A percentile compares a stretch with the other conserved stretches of the same genome.
phyloP scores from a whole-genome alignment of 1,284 basidiomycete species.

The Apiotrichum domesticum region DNA sequence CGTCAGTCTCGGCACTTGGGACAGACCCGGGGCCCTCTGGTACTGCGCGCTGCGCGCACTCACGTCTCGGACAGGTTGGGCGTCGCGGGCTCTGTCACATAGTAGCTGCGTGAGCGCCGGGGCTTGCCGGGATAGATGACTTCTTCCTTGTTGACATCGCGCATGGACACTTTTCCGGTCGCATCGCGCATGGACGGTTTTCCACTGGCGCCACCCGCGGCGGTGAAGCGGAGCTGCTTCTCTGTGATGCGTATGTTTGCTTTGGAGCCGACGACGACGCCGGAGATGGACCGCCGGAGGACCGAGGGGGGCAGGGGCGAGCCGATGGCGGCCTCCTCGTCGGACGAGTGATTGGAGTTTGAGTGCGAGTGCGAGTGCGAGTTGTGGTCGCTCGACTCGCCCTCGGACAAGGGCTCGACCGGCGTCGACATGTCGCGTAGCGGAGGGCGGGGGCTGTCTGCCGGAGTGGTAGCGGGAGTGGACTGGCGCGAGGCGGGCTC shows the following conservation, averaged over 20 bases:
- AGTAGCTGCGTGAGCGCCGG: background rate
- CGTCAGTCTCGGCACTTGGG: background rate
- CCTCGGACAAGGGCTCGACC: background rate
- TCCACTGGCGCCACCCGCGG: background rate
- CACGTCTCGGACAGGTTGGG: conserved; percentile 46
- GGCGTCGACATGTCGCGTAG: background rate
- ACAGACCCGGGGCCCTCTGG: too few relatives aligned
- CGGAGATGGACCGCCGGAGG: conserved; percentile 3
- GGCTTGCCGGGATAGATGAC: conserved; percentile 7
- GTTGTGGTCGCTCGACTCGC: background rate
- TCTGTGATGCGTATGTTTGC: background rate
- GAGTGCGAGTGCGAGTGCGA: background rate
- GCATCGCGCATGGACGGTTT: too few relatives aligned
- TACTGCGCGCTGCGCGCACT: conserved; percentile 7
- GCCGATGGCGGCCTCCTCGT: background rate
- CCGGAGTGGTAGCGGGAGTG: background rate
- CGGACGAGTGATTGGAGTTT: background rate
- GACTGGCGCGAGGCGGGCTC: background rate
- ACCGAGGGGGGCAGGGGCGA: background rate
- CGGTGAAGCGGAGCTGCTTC: conserved; percentile 18
- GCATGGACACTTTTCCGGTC: background rate
- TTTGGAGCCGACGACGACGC: background rate
- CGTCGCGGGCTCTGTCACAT: conserved; percentile 38
- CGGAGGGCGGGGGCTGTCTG: background rate
- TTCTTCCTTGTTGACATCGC: background rate